Conservation (phyloP, 805 yeast genomes). For the Sungouiella thailandica region DNA sequence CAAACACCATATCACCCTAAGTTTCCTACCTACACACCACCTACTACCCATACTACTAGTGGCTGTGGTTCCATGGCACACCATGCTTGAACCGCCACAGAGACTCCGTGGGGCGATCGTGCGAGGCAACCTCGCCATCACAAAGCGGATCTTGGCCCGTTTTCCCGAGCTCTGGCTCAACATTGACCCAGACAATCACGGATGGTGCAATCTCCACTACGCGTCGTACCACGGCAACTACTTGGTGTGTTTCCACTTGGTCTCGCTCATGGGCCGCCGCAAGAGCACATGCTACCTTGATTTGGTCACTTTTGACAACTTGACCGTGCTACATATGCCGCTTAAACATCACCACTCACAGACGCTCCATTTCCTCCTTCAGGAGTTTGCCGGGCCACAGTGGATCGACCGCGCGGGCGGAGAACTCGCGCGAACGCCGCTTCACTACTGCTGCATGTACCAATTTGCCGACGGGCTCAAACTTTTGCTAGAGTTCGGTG, state of each 20-base stretch:
- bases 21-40: no score
- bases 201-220: constrained; percentile 82
- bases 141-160: constrained; percentile 57
- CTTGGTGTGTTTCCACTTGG: constrained; percentile 56
- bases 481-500: constrained; percentile 67
- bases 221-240: constrained; percentile 72
- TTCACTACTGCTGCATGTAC: constrained; percentile 60
- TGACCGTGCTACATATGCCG: constrained; percentile 71
- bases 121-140: constrained; percentile 58
- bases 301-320: constrained; percentile 45
- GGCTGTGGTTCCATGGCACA: no score
- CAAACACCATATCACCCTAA: no score
- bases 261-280: constrained; percentile 36
- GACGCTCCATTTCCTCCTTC: constrained; percentile 65
- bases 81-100: constrained; percentile 56
- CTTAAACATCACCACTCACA: constrained; percentile 56
- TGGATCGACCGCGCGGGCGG: constrained; percentile 55
- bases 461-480: constrained; percentile 62
- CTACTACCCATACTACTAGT: no score
- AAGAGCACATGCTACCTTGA: constrained; percentile 17
- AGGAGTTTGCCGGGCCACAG: constrained; percentile 34
- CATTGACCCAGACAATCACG: constrained; percentile 56
- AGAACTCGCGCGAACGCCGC: constrained; percentile 48
- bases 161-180: constrained; percentile 68
- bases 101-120: constrained; percentile 67